Base-by-base conservation (phyloP, 495 filamentous ascomycete species). In the Hyphodiscus hymeniophilus region DNA sequence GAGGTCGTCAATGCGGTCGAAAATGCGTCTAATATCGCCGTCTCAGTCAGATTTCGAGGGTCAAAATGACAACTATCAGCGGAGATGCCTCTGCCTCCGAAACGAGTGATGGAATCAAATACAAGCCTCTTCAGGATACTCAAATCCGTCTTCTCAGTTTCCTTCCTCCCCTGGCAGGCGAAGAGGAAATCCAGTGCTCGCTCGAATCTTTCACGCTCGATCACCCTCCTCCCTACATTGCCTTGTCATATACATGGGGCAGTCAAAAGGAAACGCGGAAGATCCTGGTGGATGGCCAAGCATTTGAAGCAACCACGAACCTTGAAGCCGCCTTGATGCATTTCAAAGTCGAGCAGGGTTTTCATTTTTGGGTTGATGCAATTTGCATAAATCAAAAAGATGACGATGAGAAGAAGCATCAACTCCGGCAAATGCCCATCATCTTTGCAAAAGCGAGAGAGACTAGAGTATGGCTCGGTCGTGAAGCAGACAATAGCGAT, bases 351-450 rank as follows among this genome's bases (percentile, higher is more conserved):
- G 32, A 13, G 13, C 24, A 45, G 24, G 42, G 32, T 32, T 21
- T 21, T 13, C 6, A 7, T 28, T 26, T 45, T 10, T 45, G 42
- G 42, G 43, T 47, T 11, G 56, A 58, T 45, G 52, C 50, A 23
- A 42, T 66, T 23, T 63, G 63, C 47, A 66, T 66, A 34, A 56
- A 67, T 44, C 64, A 67, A 40, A 34, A 56, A 24, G 53, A 67
- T 24, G n/a, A 51, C 11, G 36, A 57, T 16, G 64, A 67, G 38
- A 63, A 62, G 39, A 40, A 45, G 8, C 47, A 50, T 6, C 61
- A 67, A 54, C 54, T 67, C 13, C 11, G 28, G 6, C 48, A 57
- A 3, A 67, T 67, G 64, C 35, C 41, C 13, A 50, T 22, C 0
- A 64, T 67, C 13, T 64, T 60, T 38, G 38, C 52, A n/a, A 44